These are phyloP conservation scores for Solanum habrochaites DNA, from an alignment of 257 asterid genomes.

Conservation along the genomic window DNA sequence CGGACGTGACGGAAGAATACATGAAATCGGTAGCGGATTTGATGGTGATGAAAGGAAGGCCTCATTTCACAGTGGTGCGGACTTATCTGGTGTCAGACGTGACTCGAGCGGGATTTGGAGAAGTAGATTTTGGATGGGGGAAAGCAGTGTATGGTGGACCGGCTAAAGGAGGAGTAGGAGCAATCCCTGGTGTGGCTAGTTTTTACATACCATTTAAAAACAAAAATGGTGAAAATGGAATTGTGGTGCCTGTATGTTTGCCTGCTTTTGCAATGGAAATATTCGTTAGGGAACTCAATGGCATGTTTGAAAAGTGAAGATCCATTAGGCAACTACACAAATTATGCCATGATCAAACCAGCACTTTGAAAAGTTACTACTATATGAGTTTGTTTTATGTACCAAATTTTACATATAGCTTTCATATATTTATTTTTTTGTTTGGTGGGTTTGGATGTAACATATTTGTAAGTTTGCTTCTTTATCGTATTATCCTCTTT, in stretches of 20 bases:
- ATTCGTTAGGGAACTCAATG: conserved; percentile 33
- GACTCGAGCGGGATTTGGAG: conserved; percentile 30
- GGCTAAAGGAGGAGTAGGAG: conserved; percentile 49
- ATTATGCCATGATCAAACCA: not conserved
- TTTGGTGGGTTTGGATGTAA: no score
- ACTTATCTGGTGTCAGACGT: conserved; percentile 39
- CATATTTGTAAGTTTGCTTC: no score
- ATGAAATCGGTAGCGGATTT: conserved; percentile 25
- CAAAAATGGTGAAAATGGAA: conserved; percentile 41
- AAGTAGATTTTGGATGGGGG: conserved; percentile 68
- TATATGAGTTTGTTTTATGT: no score
- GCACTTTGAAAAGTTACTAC: conserved; percentile 11
- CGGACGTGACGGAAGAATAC: conserved; percentile 16
- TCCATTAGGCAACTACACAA: not conserved
- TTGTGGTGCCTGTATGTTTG: conserved; percentile 41
- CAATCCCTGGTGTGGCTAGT: conserved; percentile 37
- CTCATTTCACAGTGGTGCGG: conserved; percentile 22
- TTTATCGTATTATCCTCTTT: no score
- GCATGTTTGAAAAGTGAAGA: conserved; percentile 11
- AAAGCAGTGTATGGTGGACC: conserved; percentile 44
- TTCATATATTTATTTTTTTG: no score
- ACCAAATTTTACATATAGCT: no score
- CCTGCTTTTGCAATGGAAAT: conserved; percentile 44
- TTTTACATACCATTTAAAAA: conserved; percentile 33
- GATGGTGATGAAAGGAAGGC: conserved; percentile 19